Base-by-base conservation (phyloP, 2,329 filamentous ascomycete genomes). In the Pyrenophora graminea region DNA sequence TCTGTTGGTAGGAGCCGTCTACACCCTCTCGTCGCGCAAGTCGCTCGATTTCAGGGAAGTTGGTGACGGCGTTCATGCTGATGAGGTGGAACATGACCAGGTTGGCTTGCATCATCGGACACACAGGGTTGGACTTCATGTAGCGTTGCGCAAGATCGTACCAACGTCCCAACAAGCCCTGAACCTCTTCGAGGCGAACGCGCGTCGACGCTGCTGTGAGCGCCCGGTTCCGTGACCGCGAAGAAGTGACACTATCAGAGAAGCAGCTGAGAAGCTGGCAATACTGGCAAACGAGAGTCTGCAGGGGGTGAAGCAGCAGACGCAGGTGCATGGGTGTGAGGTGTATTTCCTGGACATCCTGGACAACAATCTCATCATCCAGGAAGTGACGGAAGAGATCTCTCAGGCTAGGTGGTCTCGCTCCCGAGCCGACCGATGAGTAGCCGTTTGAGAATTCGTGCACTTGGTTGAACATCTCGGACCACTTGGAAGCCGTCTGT, bases 81-180 rank as follows among this genome's bases (percentile, higher is more conserved):
- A 90, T 85, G 36, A 90, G 78, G 61, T 90, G 87, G 68, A 87
- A 89, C 53, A 90, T 80, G 37, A 87, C 81, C 36, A 90, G 72
- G 63, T 86, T 88, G 56, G 83, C 85, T 61, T 82, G 81, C 64
- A 83, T 87, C 56, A 85, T 77, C 13, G 81, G 73, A 56, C 85
- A 88, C 40, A 74, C 71, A 1, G 81, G 79, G 62, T 85, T 80
- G n/a, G 75, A 71, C 63, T 83, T 82, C 61, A 77, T 73, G 65
- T 84, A 80, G 9, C 76, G 71, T 53, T 82, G 79, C 32, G 83
- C 82, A n/a, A 89, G 74, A 53, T 84, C 80, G 68, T 86, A 86
- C 87, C 87, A 90, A 49, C 82, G 82, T 56, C 84, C 80, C 6
- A 90, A 74, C 21, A 89, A 72, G 0, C 76, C 78, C 59, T 88